phyloP scores from a whole-genome alignment of 768 basidiomycete species.

The Cytidiella melzeri region DNA sequence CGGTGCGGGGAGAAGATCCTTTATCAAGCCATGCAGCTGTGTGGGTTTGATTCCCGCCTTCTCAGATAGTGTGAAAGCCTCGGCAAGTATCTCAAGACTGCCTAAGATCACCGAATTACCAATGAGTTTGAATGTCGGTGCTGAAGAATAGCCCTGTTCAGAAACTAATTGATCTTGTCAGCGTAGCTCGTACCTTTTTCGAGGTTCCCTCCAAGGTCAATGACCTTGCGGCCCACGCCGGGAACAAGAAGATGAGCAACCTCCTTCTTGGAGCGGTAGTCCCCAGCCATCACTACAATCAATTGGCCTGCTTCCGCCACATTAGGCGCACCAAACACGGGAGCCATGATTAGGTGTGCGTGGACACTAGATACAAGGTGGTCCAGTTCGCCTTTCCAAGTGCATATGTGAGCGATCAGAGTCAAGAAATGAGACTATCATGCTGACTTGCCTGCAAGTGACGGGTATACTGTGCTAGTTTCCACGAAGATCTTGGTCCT shows the following conservation, averaged over 20 bases:
- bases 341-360: conserved; percentile 64
- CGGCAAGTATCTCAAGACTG: conserved; percentile 72
- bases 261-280: conserved; percentile 77
- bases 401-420: background rate
- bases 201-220: conserved; percentile 81
- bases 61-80: conserved; percentile 80
- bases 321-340: conserved; percentile 70
- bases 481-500: conserved; percentile 77
- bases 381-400: conserved; percentile 57
- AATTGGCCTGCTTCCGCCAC: conserved; percentile 62
- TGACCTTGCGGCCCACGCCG: conserved; percentile 66
- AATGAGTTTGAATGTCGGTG: conserved; percentile 69
- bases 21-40: conserved; percentile 48
- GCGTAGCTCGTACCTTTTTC: conserved; percentile 55
- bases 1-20: conserved; percentile 35
- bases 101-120: conserved; percentile 77
- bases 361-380: conserved; percentile 51
- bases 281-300: conserved; percentile 73
- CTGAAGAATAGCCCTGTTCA: conserved; percentile 34
- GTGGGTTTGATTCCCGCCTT: conserved; percentile 74
- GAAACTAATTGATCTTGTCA: too few relatives aligned
- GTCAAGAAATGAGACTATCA: background rate
- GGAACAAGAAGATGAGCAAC: conserved; percentile 75
- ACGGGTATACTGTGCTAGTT: conserved; percentile 60
- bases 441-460: conserved; percentile 23